phyloP scores from a whole-genome alignment of 2,329 filamentous ascomycete species.

The Tolypocladium album region DNA sequence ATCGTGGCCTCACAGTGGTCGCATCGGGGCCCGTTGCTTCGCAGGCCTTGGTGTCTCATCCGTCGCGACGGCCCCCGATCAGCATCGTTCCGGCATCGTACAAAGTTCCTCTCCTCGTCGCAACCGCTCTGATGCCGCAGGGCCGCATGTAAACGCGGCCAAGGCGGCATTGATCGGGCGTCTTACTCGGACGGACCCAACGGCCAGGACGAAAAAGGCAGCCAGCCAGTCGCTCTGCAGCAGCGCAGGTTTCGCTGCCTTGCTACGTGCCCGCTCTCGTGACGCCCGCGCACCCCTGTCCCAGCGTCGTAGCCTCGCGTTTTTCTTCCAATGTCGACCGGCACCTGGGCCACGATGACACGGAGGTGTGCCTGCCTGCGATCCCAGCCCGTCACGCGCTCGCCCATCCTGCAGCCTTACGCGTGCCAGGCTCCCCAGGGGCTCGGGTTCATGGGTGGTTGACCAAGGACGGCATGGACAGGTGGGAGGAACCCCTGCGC shows the following conservation, averaged over 20 bases:
- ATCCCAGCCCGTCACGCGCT: not conserved
- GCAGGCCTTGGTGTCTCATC: not conserved
- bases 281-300: not conserved
- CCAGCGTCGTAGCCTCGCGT: not conserved
- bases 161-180: not conserved
- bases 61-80: not conserved
- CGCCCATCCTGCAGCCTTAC: constrained; percentile 3
- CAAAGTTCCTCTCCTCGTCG: not conserved
- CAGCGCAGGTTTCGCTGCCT: not conserved
- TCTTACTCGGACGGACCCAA: not conserved
- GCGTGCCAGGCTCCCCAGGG: not conserved
- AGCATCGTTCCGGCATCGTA: not conserved
- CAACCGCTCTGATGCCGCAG: not conserved
- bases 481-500: not conserved
- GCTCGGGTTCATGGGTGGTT: not conserved
- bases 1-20: not conserved
- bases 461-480: not conserved
- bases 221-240: not conserved
- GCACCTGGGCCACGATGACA: not conserved
- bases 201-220: not conserved
- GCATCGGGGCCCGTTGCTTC: not conserved
- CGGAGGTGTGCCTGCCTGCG: not conserved
- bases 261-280: not conserved
- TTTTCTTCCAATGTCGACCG: not conserved
- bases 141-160: not conserved